Evolutionary conservation across 192 early-diverging fungal genomes (phyloP), one percentile per base, ranked within the genome.

Genomic region (Linnemannia schmuckeri): DNA sequence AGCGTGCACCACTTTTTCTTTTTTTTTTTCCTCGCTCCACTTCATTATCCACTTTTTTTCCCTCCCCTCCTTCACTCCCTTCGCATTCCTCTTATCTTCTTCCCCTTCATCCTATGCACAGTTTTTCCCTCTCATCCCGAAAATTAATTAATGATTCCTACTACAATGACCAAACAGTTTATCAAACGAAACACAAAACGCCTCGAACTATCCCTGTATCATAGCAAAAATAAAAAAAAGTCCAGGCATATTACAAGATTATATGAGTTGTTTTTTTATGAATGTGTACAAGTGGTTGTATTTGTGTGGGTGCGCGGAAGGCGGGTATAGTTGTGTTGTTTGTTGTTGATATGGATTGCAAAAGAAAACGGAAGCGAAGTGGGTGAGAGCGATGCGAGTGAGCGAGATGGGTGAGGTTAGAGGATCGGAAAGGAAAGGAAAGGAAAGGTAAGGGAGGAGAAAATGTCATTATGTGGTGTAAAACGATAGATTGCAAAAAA

Each of bases 241-340:
- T 52, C 18, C 49, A 18, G 20, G 49, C 49, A 52, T 18, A 52
- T 49, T 49, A 49, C 47, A 49, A 4, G 4, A 4, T 15, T 49
- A 0, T 17, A 13, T 4, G 47, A 17, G 47, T 17, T 49, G 17
- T 18, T 18, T 18, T 49, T 49, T 1, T 44, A 52, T 5, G 18
- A 46, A 46, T 33, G 61, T 13, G 0, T 33, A 30, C 8, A 1
- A 33, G 61, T 10, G 30, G 2, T 24, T 61, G 24, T 33, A 12
- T 66, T 27, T 66, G 61, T 66, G 61, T 27, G 61, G 3, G 61
- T 33, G 30, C 33, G 61, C 61, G 61, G 3, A 66, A 66, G 49
- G 27, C 61, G 61, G 61, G 61, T 66, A 66, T 66, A 66, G 61
- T 61, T 66, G 61, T 33, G 30, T 66, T 33, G 57, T 63, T 63